Evolutionary conservation across 768 basidiomycete genomes (phyloP).

Genomic region (Baorangia bicolor): DNA sequence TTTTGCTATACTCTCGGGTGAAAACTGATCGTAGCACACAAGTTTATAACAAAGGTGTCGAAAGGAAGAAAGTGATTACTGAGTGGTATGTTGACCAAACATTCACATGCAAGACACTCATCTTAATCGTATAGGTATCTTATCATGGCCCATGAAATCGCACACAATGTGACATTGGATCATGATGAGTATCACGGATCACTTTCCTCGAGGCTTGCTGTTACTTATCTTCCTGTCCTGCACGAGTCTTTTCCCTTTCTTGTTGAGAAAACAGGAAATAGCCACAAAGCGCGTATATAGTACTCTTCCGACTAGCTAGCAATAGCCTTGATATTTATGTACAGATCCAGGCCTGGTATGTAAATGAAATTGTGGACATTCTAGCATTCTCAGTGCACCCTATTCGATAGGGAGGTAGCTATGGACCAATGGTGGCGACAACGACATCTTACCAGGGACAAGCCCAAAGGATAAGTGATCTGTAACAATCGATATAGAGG

Average conservation of each 20-base stretch:
- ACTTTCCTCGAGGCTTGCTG: slow-evolving; percentile 14
- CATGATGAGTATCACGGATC: slow-evolving; percentile 30
- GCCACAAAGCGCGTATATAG: not conserved
- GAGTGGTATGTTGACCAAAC: slow-evolving; percentile 11
- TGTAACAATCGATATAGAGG: not conserved
- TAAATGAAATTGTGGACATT: not conserved
- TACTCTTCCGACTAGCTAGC: not conserved
- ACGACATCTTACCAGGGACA: not conserved
- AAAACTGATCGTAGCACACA: not conserved
- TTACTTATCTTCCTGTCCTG: slow-evolving; percentile 1
- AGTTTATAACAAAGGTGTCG: not conserved
- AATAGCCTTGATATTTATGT: not conserved
- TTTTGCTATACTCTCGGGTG: not conserved
- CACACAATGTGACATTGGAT: slow-evolving; percentile 22
- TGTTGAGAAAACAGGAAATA: too few species aligned
- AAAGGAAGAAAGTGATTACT: slow-evolving; percentile 1
- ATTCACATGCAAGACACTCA: not conserved
- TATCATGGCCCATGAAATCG: slow-evolving; percentile 30
- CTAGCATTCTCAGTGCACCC: not conserved
- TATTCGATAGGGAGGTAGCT: not conserved
- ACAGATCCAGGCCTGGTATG: not conserved
- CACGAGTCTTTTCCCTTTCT: not conserved
- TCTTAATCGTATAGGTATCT: slow-evolving; percentile 19
- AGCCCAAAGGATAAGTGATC: not conserved
- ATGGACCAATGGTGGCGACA: not conserved